Base-by-base conservation (phyloP, 164 flowering plant genomes). In the Macadamia integrifolia region DNA sequence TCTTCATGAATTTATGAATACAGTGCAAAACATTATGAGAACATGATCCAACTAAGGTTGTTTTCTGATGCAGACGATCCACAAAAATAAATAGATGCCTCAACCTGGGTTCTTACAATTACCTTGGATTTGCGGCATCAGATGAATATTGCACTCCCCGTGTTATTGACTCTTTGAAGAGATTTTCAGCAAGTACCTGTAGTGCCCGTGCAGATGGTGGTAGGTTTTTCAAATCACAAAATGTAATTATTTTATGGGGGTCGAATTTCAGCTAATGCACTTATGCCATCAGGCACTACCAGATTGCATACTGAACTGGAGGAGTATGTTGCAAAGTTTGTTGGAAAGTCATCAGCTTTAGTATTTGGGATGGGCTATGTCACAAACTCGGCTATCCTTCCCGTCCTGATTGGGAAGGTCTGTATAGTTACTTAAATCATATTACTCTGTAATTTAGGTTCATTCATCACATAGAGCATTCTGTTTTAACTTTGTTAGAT, bases 121-220 rank as follows among this genome's bases (percentile, higher is more conserved):
- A 92, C 76, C 94, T 95, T 48, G 98, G 98, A 0, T 95, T 95
- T 85, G 97, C 96, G 55, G 87, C 99, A 9, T 67, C 96, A 52
- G 99, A 95, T 86, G 98, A 95, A 66, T 95, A 88, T 61, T 95
- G 99, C 79, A 92, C 98, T 12, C 99, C 99, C 23, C 93, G 94
- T 72, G 99, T 74, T 11, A 85, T 92, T 71, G 88, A 90, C 67
- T 70, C 97, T 13, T 70, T 92, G 79, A 89, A 84, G 76, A 85
- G 58, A 70, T 92, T 71, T 77, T 89, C 93, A 1, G 80, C 98
- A 18, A 90, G 97, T 79, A 92, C 98, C 9, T 95, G 98, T 63
- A 89, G 98, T 71, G 44, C 84, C 57, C 90, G 98, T 71, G 93
- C 87, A 17, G 98, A 92, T 80, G 98, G 92, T 66, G 99, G 99